Conservation (phyloP, 2,329 filamentous ascomycete genomes). For the Penicillium frequentans region DNA sequence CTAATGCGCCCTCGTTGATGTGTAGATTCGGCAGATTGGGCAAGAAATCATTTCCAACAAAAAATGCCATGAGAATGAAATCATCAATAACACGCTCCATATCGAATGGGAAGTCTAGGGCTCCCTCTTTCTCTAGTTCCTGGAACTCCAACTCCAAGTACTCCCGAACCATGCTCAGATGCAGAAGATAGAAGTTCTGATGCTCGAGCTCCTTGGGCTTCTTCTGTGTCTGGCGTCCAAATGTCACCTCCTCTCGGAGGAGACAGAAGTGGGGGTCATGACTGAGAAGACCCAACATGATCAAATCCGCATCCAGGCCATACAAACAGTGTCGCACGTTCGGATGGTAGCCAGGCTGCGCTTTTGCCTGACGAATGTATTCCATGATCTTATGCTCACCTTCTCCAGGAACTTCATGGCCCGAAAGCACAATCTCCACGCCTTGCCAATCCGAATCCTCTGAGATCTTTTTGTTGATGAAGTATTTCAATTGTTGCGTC, state of each 20-base stretch:
- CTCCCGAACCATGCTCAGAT: slow-evolving; percentile 95
- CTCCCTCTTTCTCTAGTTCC: slow-evolving; percentile 74
- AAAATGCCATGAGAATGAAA: slow-evolving; percentile 99
- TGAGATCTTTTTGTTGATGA: slow-evolving; percentile 97
- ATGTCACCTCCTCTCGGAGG: slow-evolving; percentile 95
- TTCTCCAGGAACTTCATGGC: slow-evolving; percentile 96
- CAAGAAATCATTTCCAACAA: slow-evolving; percentile 98
- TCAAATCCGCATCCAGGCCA: slow-evolving; percentile 93
- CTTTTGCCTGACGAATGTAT: slow-evolving; percentile 96
- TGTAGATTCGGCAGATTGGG: slow-evolving; percentile 94
- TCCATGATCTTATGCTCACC: slow-evolving; percentile 99
- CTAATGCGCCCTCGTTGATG: slow-evolving; percentile 96
- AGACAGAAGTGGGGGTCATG: slow-evolving; percentile 98
- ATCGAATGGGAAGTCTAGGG: slow-evolving; percentile 77
- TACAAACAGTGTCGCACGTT: slow-evolving; percentile 97
- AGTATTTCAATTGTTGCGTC: slow-evolving; percentile 92
- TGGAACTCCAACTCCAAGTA: slow-evolving; percentile 97
- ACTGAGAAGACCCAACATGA: slow-evolving; percentile 96
- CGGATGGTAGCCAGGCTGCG: slow-evolving; percentile 85
- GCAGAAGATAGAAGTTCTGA: slow-evolving; percentile 97
- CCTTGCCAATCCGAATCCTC: slow-evolving; percentile 98
- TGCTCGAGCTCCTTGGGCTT: slow-evolving; percentile 97
- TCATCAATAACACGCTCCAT: slow-evolving; percentile 97
- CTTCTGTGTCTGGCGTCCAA: slow-evolving; percentile 80
- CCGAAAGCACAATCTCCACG: slow-evolving; percentile 92